Evolutionary conservation across 1,284 basidiomycete genomes (phyloP), one percentile per base, ranked within the genome.

Genomic region (Sanguinoderma infundibulare): DNA sequence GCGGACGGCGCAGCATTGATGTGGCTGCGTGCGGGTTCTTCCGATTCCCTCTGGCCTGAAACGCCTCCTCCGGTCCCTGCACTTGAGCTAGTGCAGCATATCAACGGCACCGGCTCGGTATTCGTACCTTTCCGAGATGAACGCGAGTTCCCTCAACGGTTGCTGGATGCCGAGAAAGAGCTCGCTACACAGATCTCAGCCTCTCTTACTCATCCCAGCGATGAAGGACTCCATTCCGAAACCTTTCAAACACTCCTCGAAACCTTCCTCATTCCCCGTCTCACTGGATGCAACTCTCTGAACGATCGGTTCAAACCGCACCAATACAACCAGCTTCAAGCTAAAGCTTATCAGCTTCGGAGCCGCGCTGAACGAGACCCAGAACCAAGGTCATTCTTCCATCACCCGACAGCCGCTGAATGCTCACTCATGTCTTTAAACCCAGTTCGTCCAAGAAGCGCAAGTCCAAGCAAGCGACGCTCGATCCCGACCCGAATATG

Each of bases 151-250:
- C 32, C 53, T 22, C 30, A 14, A 3, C 28, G 32, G 6, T 10
- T 55, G 40, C 24, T 7, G 22, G 20, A 22, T 17, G 53, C 32
- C 4, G 53, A 55, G 20, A 30, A 46, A 30, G 46, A 14, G 40
- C 1, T 55, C 20, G 53, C 40, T 17, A 3, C 40, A 3, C 42
- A 35, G 22, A 46, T 55, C 15, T 40, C 53, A 14, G 34, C 40
- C 15, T 40, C 40, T 35, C 30, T 55, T 8, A 40, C 42, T 9
- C 30, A 46, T 22, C 53, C 53, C 7, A 3, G n/a, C 17, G 44
- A 55, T 22, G 42, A 55, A 46, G 53, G 40, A 15, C 36, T 55
- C 20, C 30, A 55, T 22, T 55, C 53, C 7, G 53, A 38, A 8
- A 55, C 53, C 12, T 55, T 55, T 14, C 40, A 55, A 22, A 46